Evolutionary conservation across 257 asterid genomes (phyloP).

Genomic region (Dorcoceras hygrometricum): DNA sequence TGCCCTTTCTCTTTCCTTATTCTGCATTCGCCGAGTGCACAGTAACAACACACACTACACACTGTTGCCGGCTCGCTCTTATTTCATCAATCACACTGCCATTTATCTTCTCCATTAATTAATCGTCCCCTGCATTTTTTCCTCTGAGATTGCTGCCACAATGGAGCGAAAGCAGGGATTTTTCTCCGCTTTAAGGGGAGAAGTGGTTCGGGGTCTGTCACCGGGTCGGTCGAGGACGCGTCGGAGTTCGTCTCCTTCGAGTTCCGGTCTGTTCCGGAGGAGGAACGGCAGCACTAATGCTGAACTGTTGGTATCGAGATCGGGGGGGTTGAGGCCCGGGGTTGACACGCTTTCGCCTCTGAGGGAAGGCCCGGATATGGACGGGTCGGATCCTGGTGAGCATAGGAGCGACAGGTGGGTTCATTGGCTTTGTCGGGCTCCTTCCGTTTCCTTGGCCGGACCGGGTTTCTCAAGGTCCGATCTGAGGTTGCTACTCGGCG

Average conservation of each 20-base stretch:
- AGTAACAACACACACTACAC: too few species aligned
- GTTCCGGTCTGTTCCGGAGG: conserved; percentile 35
- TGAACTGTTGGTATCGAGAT: conserved; percentile 34
- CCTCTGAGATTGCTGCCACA: background rate
- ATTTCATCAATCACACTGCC: background rate
- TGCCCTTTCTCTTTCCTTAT: background rate
- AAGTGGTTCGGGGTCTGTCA: conserved; percentile 49
- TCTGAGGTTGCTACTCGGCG: conserved; percentile 76
- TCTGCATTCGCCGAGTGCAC: background rate
- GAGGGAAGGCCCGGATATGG: conserved; percentile 69
- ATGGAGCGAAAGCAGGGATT: conserved; percentile 59
- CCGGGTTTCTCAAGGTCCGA: conserved; percentile 60
- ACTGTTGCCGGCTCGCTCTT: background rate
- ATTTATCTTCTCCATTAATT: background rate
- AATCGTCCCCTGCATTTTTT: background rate
- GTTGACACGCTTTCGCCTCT: conserved; percentile 55
- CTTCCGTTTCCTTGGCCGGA: conserved; percentile 39
- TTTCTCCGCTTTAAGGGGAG: conserved; percentile 46
- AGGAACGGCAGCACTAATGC: conserved; percentile 33
- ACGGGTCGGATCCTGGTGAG: conserved; percentile 45
- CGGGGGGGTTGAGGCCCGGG: conserved; percentile 41
- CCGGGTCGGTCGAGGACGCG: conserved; percentile 43
- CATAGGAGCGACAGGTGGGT: conserved; percentile 52
- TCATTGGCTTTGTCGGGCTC: conserved; percentile 58
- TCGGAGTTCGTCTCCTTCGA: conserved; percentile 42